phyloP scores from a whole-genome alignment of 306 rosid species.

The Dryas alaskensis region DNA sequence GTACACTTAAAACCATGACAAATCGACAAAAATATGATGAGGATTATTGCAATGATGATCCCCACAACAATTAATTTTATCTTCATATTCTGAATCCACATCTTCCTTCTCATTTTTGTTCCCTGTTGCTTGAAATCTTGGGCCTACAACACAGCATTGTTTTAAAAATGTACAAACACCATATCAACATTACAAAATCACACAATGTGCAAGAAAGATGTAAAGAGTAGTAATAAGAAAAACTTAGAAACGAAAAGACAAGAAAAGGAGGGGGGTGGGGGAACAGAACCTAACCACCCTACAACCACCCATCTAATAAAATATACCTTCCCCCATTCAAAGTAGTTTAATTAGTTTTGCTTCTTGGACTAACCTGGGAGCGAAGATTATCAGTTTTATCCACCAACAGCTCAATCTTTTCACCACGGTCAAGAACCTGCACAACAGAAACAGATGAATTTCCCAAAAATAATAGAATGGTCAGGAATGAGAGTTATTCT shows the following conservation, averaged over 20 bases:
- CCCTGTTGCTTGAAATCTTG: conserved; percentile 77
- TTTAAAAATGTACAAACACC: neutral
- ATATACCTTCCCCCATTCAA: neutral
- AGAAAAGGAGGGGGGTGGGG: no score
- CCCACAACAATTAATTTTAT: conserved; percentile 72
- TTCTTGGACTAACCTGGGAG: conserved; percentile 62
- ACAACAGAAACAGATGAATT: conserved; percentile 7
- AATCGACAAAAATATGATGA: conserved; percentile 58
- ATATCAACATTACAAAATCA: neutral
- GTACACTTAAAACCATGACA: conserved; percentile 66
- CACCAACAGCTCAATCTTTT: conserved; percentile 86
- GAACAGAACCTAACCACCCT: no score
- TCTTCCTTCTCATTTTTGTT: conserved; percentile 73
- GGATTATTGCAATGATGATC: conserved; percentile 48
- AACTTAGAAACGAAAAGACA: neutral
- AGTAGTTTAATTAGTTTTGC: neutral
- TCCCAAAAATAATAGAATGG: neutral
- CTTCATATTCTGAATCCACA: conserved; percentile 97
- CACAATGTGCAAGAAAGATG: neutral
- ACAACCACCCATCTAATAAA: neutral
- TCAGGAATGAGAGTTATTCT: no score
- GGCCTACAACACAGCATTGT: conserved; percentile 52
- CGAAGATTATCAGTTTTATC: conserved; percentile 96
- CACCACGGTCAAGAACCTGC: conserved; percentile 99
- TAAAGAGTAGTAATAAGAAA: neutral